Base-by-base conservation (phyloP, 2,329 filamentous ascomycete species). In the Teratosphaeria gauchensis region DNA sequence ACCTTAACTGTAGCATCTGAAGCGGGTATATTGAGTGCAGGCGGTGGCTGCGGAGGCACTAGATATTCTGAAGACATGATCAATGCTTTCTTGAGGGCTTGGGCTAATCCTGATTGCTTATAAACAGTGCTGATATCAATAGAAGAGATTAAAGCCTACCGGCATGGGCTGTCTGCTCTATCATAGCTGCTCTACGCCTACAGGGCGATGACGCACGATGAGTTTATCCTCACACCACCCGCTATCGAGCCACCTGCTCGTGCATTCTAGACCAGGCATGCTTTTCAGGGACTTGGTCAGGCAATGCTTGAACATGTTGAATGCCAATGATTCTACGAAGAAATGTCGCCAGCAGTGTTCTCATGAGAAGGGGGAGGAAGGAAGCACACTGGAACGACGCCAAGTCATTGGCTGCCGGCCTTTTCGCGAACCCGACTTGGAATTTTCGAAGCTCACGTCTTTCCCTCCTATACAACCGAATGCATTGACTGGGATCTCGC, bases 1-100 rank as follows among this genome's bases (percentile, higher is more conserved):
- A 73, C 69, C 42, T 69, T 71, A 38, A 74, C 70, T 11, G 66
- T 64, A 19, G 56, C 61, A 35, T 66, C 60, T 1, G 69, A 73
- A 38, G 62, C 11, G 14, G 72, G 71, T 24, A 74, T 71, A 19
- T 70, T 67, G 33, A 73, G 65, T 46, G 67, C 57, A 46, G 69
- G 70, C 21, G 70, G 68, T 35, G 66, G 55, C 52, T 71, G 70
- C 1, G 70, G 64, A 46, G 63, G 4, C 12, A 53, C 60, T 24
- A 69, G 54, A 42, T 60, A 63, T 33, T 61, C 52, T 51, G 63
- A 51, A 24, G 64, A 55, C 66, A 68, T 66, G 28, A 9, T 53
- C 31, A n/a, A 4, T 31, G 28, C 14, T 6, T 8, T 48, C 42
- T n/a, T 19, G 42, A 21, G 8, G 42, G 21, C 3, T 21, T 6